These are phyloP conservation scores for Leptographium procerum DNA, from an alignment of 2,329 filamentous ascomycete genomes.

Conservation along the genomic window DNA sequence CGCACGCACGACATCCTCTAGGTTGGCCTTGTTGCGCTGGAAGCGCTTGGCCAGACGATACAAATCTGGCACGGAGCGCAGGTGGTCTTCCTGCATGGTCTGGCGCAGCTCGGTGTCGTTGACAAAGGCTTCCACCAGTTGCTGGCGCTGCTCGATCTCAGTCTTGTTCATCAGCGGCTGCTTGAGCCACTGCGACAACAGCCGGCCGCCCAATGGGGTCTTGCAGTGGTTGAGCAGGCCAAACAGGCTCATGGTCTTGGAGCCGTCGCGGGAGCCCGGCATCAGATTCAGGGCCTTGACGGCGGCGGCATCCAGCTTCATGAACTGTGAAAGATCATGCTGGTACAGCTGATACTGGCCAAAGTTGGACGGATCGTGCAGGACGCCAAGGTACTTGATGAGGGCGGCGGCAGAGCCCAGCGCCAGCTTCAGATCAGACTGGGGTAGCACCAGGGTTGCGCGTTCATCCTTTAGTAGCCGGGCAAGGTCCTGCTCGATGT, in stretches of 20 bases:
- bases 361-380: slow-evolving; percentile 89
- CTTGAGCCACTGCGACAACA: slow-evolving; percentile 94
- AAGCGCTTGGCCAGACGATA: slow-evolving; percentile 92
- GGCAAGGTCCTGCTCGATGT: slow-evolving; percentile 91
- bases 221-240: slow-evolving; percentile 96
- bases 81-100: slow-evolving; percentile 92
- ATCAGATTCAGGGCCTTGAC: slow-evolving; percentile 92
- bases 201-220: slow-evolving; percentile 79
- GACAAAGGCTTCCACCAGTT: slow-evolving; percentile 90
- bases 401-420: slow-evolving; percentile 91
- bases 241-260: slow-evolving; percentile 96
- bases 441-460: slow-evolving; percentile 64
- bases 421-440: slow-evolving; percentile 86
- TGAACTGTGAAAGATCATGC: slow-evolving; percentile 91
- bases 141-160: slow-evolving; percentile 80
- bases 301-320: slow-evolving; percentile 94
- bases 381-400: slow-evolving; percentile 85
- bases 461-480: slow-evolving; percentile 80
- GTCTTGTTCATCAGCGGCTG: slow-evolving; percentile 86
- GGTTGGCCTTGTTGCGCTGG: slow-evolving; percentile 76
- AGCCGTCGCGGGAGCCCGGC: slow-evolving; percentile 85
- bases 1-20: slow-evolving; percentile 90
- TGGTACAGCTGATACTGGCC: slow-evolving; percentile 96
- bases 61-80: slow-evolving; percentile 85
- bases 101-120: slow-evolving; percentile 87